Evolutionary conservation across 2,329 filamentous ascomycete genomes (phyloP).

Genomic region (Pseudogymnoascus sp.): DNA sequence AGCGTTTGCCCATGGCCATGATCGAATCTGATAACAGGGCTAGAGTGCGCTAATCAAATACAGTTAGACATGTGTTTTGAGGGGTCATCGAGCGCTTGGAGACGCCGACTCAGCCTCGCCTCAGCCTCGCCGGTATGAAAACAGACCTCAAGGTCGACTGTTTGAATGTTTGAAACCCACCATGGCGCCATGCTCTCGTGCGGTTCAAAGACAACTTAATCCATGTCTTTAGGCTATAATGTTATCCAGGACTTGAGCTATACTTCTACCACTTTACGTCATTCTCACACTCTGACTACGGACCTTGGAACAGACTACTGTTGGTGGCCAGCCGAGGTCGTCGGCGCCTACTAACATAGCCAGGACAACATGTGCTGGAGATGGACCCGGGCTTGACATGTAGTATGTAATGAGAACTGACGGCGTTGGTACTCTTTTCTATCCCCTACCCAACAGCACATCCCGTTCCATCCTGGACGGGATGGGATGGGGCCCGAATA

Average conservation of each 20-base stretch:
- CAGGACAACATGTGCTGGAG: neutral
- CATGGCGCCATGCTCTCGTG: neutral
- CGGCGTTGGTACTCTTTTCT: neutral
- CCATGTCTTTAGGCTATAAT: neutral
- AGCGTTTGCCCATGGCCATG: conserved; percentile 2
- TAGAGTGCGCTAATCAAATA: neutral
- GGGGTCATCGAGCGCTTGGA: neutral
- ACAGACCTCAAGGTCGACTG: neutral
- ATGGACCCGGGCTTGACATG: neutral
- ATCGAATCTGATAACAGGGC: neutral
- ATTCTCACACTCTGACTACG: neutral
- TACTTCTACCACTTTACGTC: neutral
- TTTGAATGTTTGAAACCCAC: neutral
- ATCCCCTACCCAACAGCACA: neutral
- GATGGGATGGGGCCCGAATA: neutral
- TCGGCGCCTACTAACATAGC: neutral
- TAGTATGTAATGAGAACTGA: neutral
- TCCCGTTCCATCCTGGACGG: too few relatives aligned
- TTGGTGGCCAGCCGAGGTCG: neutral
- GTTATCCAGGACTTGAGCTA: neutral
- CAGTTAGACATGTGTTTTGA: neutral
- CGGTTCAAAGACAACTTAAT: neutral
- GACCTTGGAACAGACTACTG: neutral
- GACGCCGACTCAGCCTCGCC: neutral
- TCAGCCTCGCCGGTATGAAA: neutral